Evolutionary conservation across 495 filamentous ascomycete genomes (phyloP), one percentile per base, ranked within the genome.

Genomic region (Trichoderma parareesei): DNA sequence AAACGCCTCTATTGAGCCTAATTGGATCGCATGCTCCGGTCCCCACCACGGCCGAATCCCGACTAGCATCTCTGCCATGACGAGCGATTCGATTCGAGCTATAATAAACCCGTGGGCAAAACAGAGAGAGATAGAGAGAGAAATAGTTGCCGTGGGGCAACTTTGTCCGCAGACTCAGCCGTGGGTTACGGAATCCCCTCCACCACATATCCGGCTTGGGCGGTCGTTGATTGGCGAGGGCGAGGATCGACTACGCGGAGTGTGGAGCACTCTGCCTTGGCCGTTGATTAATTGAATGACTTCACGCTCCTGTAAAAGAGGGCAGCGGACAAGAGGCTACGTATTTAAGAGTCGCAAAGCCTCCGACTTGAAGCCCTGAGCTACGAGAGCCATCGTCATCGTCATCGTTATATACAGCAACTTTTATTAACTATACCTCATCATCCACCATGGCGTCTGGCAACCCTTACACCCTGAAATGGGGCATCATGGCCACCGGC

Each of bases 401-500:
- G 43, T 46, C 9, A 18, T 18, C 18, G 16, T 18, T 49, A 37
- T 20, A 18, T 37, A 0, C 13, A 37, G n/a, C 11, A 27, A 44
- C n/a, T n/a, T n/a, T n/a, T n/a, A 14, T 14, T 4, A 55, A 18
- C 43, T 40, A 38, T 9, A 65, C 41, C 4, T 40, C 64, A 42
- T 18, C 64, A 65, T 18, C n/a, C 38, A 67, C 68, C 38, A 81
- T 81, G 78, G 71, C 78, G 13, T 74, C 77, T 46, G 71, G 68
- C 44, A 48, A 75, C 67, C 85, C 86, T 4, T 84, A 85, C 71
- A 85, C 83, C 65, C 71, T 90, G 60, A 83, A 81, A 66, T 93
- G 90, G 90, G 90, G 90, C 72, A 92, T 94, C 71, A 78, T 94
- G 75, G 90, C 90, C 69, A 93, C 90, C 27, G 90, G 90, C 63